Evolutionary conservation across 192 early-diverging fungal species (phyloP).

Genomic region (Diversispora epigaea): DNA sequence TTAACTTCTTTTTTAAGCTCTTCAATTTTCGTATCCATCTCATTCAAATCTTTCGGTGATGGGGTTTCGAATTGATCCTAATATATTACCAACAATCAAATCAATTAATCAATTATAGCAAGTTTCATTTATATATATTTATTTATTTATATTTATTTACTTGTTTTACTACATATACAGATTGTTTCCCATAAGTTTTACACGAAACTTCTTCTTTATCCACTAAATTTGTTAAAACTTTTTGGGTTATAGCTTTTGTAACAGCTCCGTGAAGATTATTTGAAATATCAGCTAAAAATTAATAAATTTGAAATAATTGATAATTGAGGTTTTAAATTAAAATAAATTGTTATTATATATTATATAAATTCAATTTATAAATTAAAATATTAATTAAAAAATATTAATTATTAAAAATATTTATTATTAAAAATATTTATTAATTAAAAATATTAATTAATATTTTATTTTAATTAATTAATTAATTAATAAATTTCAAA

Average conservation of each 20-base stretch:
- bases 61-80: slow-evolving; percentile 46
- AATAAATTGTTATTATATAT: background rate
- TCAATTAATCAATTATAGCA: background rate
- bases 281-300: slow-evolving; percentile 43
- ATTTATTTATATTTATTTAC: slow-evolving; percentile 14
- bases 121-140: background rate
- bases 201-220: slow-evolving; percentile 38
- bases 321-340: background rate
- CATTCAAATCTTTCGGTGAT: slow-evolving; percentile 43
- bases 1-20: slow-evolving; percentile 52
- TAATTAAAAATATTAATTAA: background rate
- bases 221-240: slow-evolving; percentile 37
- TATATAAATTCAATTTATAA: background rate
- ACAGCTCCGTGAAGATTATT: slow-evolving; percentile 45
- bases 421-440: too few species aligned
- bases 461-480: too few species aligned
- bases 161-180: slow-evolving; percentile 48
- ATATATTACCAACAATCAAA: background rate
- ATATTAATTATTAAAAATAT: background rate
- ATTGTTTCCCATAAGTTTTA: slow-evolving; percentile 49
- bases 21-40: slow-evolving; percentile 57
- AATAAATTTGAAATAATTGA: background rate
- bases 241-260: slow-evolving; percentile 44
- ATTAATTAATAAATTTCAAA: too few species aligned
- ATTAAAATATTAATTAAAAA: too few species aligned